Percentiles rank a stretch among this genome's conserved stretches.
Conservation (phyloP, 495 filamentous ascomycete genomes). For the Penicillium longicatenatum region DNA sequence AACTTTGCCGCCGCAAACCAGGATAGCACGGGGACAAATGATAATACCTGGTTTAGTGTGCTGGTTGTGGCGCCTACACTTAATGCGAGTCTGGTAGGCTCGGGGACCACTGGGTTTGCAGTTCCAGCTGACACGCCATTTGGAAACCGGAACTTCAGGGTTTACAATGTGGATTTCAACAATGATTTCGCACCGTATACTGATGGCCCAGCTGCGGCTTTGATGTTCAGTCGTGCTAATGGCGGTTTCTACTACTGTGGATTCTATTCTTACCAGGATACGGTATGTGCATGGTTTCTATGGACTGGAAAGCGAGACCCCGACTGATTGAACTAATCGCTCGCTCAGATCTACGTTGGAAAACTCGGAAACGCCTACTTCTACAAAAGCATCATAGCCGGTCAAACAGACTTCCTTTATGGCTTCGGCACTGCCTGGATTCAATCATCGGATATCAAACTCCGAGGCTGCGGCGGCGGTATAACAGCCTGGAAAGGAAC, state of each 20-base stretch:
- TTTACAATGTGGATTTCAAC: conserved; percentile 60
- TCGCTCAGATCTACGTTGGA: conserved; percentile 55
- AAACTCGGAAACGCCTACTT: conserved; percentile 64
- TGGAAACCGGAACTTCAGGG: conserved; percentile 57
- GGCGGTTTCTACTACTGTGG: conserved; percentile 60
- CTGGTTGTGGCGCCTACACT: conserved; percentile 59
- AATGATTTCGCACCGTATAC: conserved; percentile 57
- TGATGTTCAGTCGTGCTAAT: conserved; percentile 58
- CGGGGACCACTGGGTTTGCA: conserved; percentile 55
- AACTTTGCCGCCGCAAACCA: conserved; percentile 51
- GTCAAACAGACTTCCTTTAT: conserved; percentile 63
- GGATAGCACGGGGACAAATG: conserved; percentile 44
- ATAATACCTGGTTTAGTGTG: conserved; percentile 59
- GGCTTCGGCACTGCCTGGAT: conserved; percentile 56
- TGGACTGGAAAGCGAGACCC: too few relatives aligned
- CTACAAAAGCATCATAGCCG: conserved; percentile 53
- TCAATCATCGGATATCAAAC: conserved; percentile 41
- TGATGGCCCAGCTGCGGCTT: conserved; percentile 55
- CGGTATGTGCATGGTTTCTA: conserved; percentile 30
- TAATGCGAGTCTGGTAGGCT: conserved; percentile 56
- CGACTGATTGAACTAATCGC: background rate
- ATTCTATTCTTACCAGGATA: conserved; percentile 63
- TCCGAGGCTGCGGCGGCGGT: conserved; percentile 61
- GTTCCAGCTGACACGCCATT: conserved; percentile 60
- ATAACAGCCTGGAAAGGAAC: conserved; percentile 69